A percentile compares a stretch with the other conserved stretches of the same genome.
Conservation (phyloP, 768 basidiomycete genomes). For the Suillus subluteus region DNA sequence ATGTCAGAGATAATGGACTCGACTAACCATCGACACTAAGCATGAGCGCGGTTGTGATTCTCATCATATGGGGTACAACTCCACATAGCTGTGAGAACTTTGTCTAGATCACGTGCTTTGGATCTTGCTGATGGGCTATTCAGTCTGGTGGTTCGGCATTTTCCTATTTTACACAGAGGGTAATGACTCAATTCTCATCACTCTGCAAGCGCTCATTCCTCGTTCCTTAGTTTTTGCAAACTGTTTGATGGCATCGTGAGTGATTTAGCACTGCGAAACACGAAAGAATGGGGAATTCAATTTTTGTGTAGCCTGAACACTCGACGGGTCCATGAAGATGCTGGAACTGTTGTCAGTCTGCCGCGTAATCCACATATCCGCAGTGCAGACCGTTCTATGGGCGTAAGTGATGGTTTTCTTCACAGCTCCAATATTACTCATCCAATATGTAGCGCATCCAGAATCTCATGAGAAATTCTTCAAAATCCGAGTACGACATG, state of each 20-base stretch:
- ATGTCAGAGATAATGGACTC: neutral
- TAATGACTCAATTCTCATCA: neutral
- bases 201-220: neutral
- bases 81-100: constrained; percentile 4
- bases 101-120: neutral
- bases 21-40: neutral
- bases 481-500: neutral
- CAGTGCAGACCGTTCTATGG: neutral
- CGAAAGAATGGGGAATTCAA: neutral
- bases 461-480: too few relatives aligned
- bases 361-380: neutral
- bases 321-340: neutral
- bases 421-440: neutral
- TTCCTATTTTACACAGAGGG: constrained; percentile 1
- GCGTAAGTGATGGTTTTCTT: neutral
- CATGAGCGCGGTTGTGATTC: constrained; percentile 3
- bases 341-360: neutral
- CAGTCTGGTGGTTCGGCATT: constrained; percentile 8
- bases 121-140: neutral
- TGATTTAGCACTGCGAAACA: neutral
- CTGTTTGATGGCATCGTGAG: neutral
- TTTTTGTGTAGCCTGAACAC: neutral
- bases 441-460: neutral
- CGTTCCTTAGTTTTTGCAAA: constrained; percentile 2
- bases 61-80: neutral